Evolutionary conservation across 768 basidiomycete genomes (phyloP), one percentile per base, ranked within the genome.

Genomic region (Suillus occidentalis): DNA sequence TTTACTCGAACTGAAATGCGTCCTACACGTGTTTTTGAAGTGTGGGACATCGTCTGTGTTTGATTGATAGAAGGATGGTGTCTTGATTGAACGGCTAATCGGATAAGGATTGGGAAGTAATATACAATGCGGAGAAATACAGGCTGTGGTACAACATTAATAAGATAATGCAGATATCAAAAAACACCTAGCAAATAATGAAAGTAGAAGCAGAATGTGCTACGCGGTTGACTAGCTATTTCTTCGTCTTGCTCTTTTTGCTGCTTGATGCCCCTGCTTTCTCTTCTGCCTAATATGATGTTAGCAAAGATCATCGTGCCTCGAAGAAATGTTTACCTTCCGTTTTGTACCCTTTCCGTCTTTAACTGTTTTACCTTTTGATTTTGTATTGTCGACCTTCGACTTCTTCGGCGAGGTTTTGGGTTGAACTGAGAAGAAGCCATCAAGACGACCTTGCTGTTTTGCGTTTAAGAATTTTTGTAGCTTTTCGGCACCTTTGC

Each of bases 361-460:
- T 7, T 34, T 34, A 12, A n/a, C 77, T 22, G 73, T 75, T 67
- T 80, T 82, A 43, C 76, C 74, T 67, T 78, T 81, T 58, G 73
- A 78, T 67, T 82, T 81, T 16, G 65, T 71, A 0, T 72, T 69
- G 12, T 78, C 77, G 18, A 76, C 77, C 47, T 81, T 40, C 18
- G 37, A 12, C 18, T 59, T 85, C 49, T 87, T 84, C 63, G 87
- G 85, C 6, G 86, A 79, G 3, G 73, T 67, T 68, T 87, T 87
- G 2, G 86, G 77, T 71, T 91, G 88, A 13, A 88, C 86, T 1
- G 89, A 87, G 79, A 99, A 99, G 79, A 99, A 99, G 0, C 95
- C 91, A 71, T 99, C 97, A 16, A 99, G 83, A 12, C 97, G 89
- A 10, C 97, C 96, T 78, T 99, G 97, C 71, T 99, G 97, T 73